Conservation (phyloP, 352 stramenopile genomes). For the Pythium pyrilobum region DNA sequence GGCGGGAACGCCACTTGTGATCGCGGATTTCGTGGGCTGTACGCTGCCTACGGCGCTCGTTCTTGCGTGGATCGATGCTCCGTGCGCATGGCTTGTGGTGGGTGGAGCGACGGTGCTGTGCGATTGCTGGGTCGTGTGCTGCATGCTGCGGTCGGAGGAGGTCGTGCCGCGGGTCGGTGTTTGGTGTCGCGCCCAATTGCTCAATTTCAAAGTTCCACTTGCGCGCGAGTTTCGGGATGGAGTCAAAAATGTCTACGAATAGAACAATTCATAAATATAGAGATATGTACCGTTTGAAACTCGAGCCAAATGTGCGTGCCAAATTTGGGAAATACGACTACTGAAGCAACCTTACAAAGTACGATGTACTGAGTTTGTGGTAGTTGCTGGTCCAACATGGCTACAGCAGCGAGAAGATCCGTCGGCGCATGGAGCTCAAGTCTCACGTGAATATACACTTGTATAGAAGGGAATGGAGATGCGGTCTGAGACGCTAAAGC, state of each 20-base stretch:
- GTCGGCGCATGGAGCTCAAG: too few relatives aligned
- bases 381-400: too few relatives aligned
- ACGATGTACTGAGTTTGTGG: too few relatives aligned
- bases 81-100: neutral
- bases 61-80: neutral
- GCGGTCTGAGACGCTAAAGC: neutral
- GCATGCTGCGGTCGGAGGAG: neutral
- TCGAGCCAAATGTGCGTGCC: too few relatives aligned
- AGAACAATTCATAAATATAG: neutral
- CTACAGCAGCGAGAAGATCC: too few relatives aligned
- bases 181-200: neutral
- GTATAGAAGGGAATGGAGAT: neutral
- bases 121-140: slow-evolving; percentile 1
- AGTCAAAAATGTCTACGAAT: slow-evolving; percentile 1
- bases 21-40: neutral
- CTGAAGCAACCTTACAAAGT: too few relatives aligned
- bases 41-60: neutral
- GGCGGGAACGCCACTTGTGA: neutral
- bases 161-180: too few relatives aligned
- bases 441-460: too few relatives aligned
- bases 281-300: neutral
- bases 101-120: neutral
- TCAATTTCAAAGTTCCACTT: slow-evolving; percentile 11
- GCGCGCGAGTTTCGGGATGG: too few relatives aligned
- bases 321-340: too few relatives aligned